These are phyloP conservation scores for Phytophthora capsici DNA, from an alignment of 352 stramenopile species.

Conservation along the genomic window DNA sequence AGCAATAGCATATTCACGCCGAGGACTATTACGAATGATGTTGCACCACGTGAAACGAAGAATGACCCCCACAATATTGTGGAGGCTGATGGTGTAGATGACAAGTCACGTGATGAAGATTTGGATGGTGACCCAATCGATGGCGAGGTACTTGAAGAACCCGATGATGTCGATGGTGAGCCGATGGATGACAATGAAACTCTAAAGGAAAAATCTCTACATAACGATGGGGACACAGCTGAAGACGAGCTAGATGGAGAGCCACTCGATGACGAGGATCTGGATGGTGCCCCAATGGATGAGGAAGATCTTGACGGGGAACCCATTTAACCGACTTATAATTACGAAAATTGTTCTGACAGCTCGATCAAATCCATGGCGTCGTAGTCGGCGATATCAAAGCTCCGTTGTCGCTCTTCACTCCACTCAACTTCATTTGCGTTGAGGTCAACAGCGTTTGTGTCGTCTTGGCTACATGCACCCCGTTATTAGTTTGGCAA, in stretches of 20 bases:
- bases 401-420: conserved; percentile 23
- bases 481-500: background rate
- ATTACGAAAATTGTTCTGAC: conserved; percentile 26
- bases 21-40: background rate
- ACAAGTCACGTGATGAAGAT: conserved; percentile 46
- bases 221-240: conserved; percentile 43
- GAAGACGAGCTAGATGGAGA: conserved; percentile 47
- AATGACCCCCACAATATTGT: conserved; percentile 2
- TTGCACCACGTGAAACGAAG: background rate
- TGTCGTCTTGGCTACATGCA: background rate
- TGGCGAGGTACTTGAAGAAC: conserved; percentile 12
- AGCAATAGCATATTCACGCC: conserved; percentile 1
- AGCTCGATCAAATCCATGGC: conserved; percentile 39
- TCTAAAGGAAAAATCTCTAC: conserved; percentile 55
- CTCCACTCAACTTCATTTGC: conserved; percentile 18
- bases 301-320: conserved; percentile 56
- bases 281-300: conserved; percentile 54
- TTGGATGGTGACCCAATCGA: conserved; percentile 51
- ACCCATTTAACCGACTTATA: conserved; percentile 21
- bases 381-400: conserved; percentile 34
- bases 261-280: conserved; percentile 43
- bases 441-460: background rate
- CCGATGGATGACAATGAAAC: conserved; percentile 44
- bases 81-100: conserved; percentile 34
- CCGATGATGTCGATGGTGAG: conserved; percentile 43